Conservation (phyloP, 805 yeast genomes). For the Hanseniaspora taiwanica region DNA sequence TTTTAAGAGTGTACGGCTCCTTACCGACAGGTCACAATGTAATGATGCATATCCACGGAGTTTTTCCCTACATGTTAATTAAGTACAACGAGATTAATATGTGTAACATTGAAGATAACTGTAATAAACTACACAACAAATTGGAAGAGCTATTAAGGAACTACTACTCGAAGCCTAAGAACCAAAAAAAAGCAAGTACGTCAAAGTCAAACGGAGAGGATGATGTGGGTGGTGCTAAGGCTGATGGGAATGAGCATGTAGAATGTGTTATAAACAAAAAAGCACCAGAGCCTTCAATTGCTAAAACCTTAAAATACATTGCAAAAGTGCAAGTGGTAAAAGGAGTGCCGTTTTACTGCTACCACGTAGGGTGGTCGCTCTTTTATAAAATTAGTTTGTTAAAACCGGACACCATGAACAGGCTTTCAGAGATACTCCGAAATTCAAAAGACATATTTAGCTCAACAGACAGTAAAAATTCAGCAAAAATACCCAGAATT, state of each 20-base stretch:
- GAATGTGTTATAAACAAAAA: constrained; percentile 1
- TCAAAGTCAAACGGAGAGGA: constrained; percentile 3
- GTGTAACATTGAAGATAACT: constrained; percentile 19
- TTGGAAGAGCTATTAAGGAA: constrained; percentile 32
- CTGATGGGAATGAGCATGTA: constrained; percentile 1
- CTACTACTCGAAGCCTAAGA: constrained; percentile 24
- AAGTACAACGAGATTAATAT: constrained; percentile 36
- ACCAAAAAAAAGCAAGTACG: constrained; percentile 9
- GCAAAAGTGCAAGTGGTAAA: constrained; percentile 53
- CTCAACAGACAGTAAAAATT: constrained; percentile 13
- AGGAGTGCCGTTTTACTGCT: constrained; percentile 80
- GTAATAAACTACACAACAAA: constrained; percentile 27
- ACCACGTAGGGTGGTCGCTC: constrained; percentile 45
- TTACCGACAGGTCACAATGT: constrained; percentile 45
- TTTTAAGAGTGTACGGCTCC: constrained; percentile 66
- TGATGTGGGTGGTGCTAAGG: background rate
- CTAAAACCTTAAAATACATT: constrained; percentile 28
- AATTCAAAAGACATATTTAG: constrained; percentile 6
- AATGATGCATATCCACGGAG: constrained; percentile 68
- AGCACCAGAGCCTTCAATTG: background rate
- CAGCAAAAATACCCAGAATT: constrained; percentile 29
- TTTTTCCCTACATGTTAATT: constrained; percentile 68
- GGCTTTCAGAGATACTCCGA: constrained; percentile 39
- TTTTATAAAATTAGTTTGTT: constrained; percentile 58
- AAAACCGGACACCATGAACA: constrained; percentile 44